Base-by-base conservation (phyloP, 2,329 filamentous ascomycete species). In the Paecilomyces niveus region DNA sequence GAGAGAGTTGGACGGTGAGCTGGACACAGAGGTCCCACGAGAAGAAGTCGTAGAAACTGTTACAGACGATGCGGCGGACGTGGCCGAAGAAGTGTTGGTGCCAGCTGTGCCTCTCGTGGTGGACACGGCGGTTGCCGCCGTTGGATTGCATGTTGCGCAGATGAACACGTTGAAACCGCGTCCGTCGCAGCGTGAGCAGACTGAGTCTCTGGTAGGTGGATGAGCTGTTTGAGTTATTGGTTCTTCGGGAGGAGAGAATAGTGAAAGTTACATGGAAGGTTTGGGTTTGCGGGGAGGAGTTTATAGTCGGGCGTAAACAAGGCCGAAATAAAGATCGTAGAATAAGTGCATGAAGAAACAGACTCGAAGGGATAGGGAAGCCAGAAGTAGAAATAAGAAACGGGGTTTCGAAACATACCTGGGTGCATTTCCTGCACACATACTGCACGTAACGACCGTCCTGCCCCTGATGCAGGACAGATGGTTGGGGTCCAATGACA, bases 341-440 rank as follows among this genome's bases (percentile, higher is more conserved):
- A 29, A 21, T n/a, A 45, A 45, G 18, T 52, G 50, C 50, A 52
- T 50, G 11, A 45, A 13, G 13, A 6, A 45, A 26, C 22, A 52
- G 26, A 26, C 7, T 7, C n/a, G 11, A 29, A 18, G 15, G 29
- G 50, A 56, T 11, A 21, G 2, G 8, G 18, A 11, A 29, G 6
- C 18, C 26, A 51, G 39, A 50, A 29, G 21, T 21, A 29, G 9
- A 24, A 29, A 52, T 52, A 29, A 13, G 50, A 18, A 11, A 29
- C 18, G 24, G 21, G 6, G 13, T 13, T 15, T 52, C 21, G 8
- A n/a, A 26, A 57, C 24, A 33, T 66, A 74, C 72, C 72, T 69
- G 24, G 72, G 71, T 56, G 71, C 70, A 59, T 74, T 72, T 0
- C 72, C 72, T 18, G 72, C 72, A 53, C 72, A 74, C 52, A 61